Conservation (phyloP, 1,139 yeast species). For the Yueomyces sp. region DNA sequence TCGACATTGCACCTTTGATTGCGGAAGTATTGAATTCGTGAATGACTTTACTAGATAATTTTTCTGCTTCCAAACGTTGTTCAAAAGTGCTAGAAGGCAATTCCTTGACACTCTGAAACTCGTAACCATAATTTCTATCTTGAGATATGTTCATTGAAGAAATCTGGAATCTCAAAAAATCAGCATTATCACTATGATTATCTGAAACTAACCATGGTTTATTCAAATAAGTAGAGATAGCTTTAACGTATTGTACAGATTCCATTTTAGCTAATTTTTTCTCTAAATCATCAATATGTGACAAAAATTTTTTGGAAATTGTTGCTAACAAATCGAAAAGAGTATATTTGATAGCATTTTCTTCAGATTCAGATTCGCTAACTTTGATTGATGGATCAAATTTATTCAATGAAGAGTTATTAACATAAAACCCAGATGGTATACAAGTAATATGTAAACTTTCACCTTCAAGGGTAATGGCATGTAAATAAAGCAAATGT, state of each 20-base stretch:
- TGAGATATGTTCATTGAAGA: constrained; percentile 8
- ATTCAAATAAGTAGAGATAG: constrained; percentile 47
- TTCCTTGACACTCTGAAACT: constrained; percentile 71
- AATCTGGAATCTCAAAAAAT: constrained; percentile 18
- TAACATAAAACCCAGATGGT: constrained; percentile 66
- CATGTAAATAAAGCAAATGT: constrained; percentile 64
- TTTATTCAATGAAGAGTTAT: constrained; percentile 49
- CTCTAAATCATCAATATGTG: constrained; percentile 28
- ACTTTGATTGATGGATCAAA: constrained; percentile 55
- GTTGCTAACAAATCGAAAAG: constrained; percentile 23
- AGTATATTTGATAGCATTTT: constrained; percentile 21
- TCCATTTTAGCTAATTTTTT: constrained; percentile 34
- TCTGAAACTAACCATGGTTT: constrained; percentile 63
- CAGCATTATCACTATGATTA: constrained; percentile 18
- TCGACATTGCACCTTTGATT: constrained; percentile 64
- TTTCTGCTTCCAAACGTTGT: constrained; percentile 67
- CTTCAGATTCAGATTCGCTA: constrained; percentile 5
- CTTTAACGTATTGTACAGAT: constrained; percentile 44
- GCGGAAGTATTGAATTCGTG: constrained; percentile 72
- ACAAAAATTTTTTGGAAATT: constrained; percentile 26
- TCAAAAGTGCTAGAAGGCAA: constrained; percentile 44
- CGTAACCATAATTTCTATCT: constrained; percentile 81
- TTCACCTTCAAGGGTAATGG: constrained; percentile 74
- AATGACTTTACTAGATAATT: constrained; percentile 56
- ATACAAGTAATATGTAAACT: constrained; percentile 67